Base-by-base conservation (phyloP, 2,329 filamentous ascomycete species). In the Monilinia fructigena region DNA sequence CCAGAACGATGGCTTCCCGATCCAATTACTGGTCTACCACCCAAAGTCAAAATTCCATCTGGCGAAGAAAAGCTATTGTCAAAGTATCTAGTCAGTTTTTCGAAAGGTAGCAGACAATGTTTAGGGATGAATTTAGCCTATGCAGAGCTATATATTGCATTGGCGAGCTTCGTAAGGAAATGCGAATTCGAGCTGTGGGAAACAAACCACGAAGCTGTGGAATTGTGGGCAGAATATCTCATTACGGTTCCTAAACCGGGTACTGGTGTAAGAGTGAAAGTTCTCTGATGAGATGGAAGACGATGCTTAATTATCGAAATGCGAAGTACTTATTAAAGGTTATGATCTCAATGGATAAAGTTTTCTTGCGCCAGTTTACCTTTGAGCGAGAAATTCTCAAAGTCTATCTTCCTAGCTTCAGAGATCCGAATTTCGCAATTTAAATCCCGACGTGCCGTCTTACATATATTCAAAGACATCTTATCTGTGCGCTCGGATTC, bases 1-100 rank as follows among this genome's bases (percentile, higher is more conserved):
- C 81, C 81, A 0, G 79, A 82, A 55, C 76, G 80, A 6, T 82
- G 78, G 77, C 68, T 81, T 8, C 76, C 77, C n/a, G 61, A 66
- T 31, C 38, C 64, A 2, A 26, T 48, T n/a, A 62, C 55, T 0
- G 63, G 63, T 1, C n/a, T 50, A n/a, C 42, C 63, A 12, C 53
- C 63, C 8, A 65, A 42, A 42, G 28, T 65, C 31, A 65, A 45
- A 35, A 45, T 12, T 3, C 18, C 47, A 14, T 50, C 55, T 4
- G 63, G 63, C 8, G 54, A 52, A 50, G 55, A 65, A 45, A 60
- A 61, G 23, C 45, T 23, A 5, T 18, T 65, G 6, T 23, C 63
- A 40, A 74, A 74, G n/a, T 77, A 75, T 55, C 76, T 82, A 53
- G 73, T 82, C n/a, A 66, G 78, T 0, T 82, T 82, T 68, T 78